Evolutionary conservation across 2,329 filamentous ascomycete species (phyloP), one percentile per base, ranked within the genome.

Genomic region (Fonsecaea nubica): DNA sequence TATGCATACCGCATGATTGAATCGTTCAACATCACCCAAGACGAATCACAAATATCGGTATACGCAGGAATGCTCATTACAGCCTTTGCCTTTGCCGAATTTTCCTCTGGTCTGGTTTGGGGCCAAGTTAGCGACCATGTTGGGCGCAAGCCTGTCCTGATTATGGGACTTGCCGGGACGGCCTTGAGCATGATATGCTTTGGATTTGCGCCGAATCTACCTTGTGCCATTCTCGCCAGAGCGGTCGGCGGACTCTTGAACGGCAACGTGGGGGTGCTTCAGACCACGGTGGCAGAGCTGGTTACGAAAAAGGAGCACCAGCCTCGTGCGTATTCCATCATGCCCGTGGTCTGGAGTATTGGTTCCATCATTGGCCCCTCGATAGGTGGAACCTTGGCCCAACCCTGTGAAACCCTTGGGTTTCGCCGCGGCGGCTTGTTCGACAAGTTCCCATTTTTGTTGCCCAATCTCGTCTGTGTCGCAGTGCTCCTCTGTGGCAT

Each of bases 1-100:
- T 99, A 98, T 79, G 93, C 96, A 73, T 98, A 97, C 82, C 94
- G 91, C 83, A 98, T 99, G 95, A 90, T 98, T 73, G 85, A 93
- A 74, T 92, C 93, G 68, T 98, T 98, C 80, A 84, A 91, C 75
- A 89, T 97, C 76, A 92, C 93, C 69, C 84, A 92, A 55, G 88
- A 93, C 76, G 84, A 90, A 69, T 89, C 86, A 74, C 88, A 91
- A 76, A 96, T 97, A 72, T 92, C 93, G 13, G 87, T 97, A 64
- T 98, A 97, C 78, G 93, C 92, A 32, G 94, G 95, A 74, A 92
- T 97, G 88, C 93, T 98, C 69, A 98, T 94, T 0, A 97, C 94
- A 2, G 90, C 94, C 7, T 99, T 98, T 75, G 96, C 95, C 9
- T 91, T 98, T 75, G 93, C 94, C 67, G 95, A 99, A 77, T 98